Percentiles rank a stretch among this genome's conserved stretches.
These are phyloP conservation scores for Cryphonectria parasitica DNA, from an alignment of 2,329 filamentous ascomycete species.

Conservation along the genomic window DNA sequence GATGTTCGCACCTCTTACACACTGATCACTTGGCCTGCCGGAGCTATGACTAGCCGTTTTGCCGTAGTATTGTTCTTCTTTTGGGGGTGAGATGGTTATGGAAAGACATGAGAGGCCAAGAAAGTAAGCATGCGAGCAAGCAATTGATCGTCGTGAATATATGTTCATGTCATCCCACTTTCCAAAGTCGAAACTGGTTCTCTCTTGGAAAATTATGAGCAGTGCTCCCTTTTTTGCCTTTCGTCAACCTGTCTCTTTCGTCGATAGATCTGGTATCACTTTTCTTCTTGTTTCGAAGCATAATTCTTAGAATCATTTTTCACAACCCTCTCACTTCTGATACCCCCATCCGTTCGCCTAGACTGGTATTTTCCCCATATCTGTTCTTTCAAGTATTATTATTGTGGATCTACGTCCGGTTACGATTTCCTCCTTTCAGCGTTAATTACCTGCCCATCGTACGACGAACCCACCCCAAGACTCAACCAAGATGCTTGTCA, in stretches of 20 bases:
- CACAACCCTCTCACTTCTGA: neutral
- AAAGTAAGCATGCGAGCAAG: constrained; percentile 6
- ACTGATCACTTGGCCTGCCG: constrained; percentile 24
- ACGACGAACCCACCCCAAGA: too few species aligned
- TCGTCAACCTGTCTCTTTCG: constrained; percentile 17
- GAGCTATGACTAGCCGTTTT: constrained; percentile 24
- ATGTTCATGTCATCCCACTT: constrained; percentile 22
- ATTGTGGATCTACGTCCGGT: constrained; percentile 10
- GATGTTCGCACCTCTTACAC: constrained; percentile 19
- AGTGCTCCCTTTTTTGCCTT: constrained; percentile 14
- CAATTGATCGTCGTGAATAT: constrained; percentile 10
- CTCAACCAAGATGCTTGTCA: constrained; percentile 25
- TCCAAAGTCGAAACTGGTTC: constrained; percentile 3
- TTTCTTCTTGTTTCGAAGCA: neutral
- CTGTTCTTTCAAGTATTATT: constrained; percentile 7
- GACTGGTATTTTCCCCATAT: neutral
- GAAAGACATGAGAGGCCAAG: constrained; percentile 2
- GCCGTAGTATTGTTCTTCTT: neutral
- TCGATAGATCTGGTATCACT: constrained; percentile 24
- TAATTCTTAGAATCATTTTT: neutral
- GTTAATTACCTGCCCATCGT: neutral
- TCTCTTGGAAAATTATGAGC: constrained; percentile 17
- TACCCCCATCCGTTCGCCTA: constrained; percentile 6
- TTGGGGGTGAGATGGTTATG: too few species aligned
- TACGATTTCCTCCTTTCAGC: neutral